A percentile compares a stretch with the other conserved stretches of the same genome.
These are phyloP conservation scores for Ceratobasidium sp. DNA, from an alignment of 1,284 basidiomycete genomes.

Conservation along the genomic window DNA sequence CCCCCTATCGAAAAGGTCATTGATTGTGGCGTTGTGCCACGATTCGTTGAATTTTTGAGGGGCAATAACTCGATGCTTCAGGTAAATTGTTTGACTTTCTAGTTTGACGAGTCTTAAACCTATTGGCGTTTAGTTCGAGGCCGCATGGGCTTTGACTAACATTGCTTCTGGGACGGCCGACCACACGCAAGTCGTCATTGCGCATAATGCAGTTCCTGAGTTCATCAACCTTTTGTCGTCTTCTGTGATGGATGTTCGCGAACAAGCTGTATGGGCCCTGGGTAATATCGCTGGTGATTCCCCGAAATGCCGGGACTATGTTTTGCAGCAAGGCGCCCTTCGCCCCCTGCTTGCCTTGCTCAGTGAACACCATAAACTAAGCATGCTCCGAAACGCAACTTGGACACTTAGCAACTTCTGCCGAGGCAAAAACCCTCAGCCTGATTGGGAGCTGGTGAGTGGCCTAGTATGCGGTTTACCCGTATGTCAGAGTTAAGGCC, in stretches of 20 bases:
- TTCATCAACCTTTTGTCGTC: slow-evolving; percentile 89
- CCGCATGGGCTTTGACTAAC: slow-evolving; percentile 99
- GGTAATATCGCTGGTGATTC: slow-evolving; percentile 64
- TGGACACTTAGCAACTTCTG: slow-evolving; percentile 99
- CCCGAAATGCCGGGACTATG: slow-evolving; percentile 52
- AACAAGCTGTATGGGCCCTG: slow-evolving; percentile 66
- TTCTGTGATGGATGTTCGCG: slow-evolving; percentile 59
- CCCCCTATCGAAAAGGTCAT: slow-evolving; percentile 99
- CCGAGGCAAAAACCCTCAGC: slow-evolving; percentile 94
- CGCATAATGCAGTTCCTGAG: slow-evolving; percentile 93
- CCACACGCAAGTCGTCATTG: slow-evolving; percentile 98
- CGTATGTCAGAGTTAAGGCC: slow-evolving; percentile 38
- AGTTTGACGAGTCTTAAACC: slow-evolving; percentile 11
- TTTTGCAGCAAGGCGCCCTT: slow-evolving; percentile 58
- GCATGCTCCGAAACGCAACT: slow-evolving; percentile 96
- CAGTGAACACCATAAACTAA: slow-evolving; percentile 83
- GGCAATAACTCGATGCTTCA: slow-evolving; percentile 91
- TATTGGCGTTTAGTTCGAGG: slow-evolving; percentile 79
- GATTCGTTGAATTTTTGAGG: slow-evolving; percentile 95
- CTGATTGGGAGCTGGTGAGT: slow-evolving; percentile 87
- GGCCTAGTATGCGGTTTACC: slow-evolving; percentile 40
- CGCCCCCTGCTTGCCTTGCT: slow-evolving; percentile 58
- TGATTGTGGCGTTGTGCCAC: slow-evolving; percentile 95
- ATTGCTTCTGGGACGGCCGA: slow-evolving; percentile 99
- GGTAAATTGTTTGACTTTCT: slow-evolving; percentile 56